Evolutionary conservation across 2,329 filamentous ascomycete species (phyloP).

Genomic region (Raffaelea arxii): DNA sequence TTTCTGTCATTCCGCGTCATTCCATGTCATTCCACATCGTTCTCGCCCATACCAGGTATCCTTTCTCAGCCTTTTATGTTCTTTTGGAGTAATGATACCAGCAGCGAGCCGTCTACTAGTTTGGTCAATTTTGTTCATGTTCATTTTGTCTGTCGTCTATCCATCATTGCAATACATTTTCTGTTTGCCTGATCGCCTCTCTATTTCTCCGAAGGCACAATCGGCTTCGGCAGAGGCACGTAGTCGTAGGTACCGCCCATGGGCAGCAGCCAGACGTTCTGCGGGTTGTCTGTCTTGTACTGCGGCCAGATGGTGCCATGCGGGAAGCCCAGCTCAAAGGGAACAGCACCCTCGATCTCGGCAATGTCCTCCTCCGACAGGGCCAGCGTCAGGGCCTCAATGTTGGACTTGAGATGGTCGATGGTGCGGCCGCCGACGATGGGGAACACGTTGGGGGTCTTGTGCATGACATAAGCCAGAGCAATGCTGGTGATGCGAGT

Average conservation of each 20-base stretch:
- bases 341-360: conserved; percentile 51
- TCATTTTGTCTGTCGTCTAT: too few species aligned
- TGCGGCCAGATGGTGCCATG: conserved; percentile 27
- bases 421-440: conserved; percentile 62
- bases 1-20: too few species aligned
- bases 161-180: too few species aligned
- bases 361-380: conserved; percentile 53
- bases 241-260: conserved; percentile 43
- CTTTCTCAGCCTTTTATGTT: conserved; percentile 21
- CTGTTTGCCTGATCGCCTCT: too few species aligned
- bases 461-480: conserved; percentile 64
- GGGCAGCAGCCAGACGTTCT: conserved; percentile 32
- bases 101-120: too few species aligned
- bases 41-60: too few species aligned
- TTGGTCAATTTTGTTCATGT: too few species aligned
- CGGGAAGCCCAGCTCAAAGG: conserved; percentile 61
- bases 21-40: too few species aligned
- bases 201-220: conserved; percentile 22
- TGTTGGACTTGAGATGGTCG: conserved; percentile 60
- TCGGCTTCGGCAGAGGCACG: conserved; percentile 32
- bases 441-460: conserved; percentile 63
- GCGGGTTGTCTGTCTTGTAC: conserved; percentile 19
- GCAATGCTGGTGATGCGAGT: conserved; percentile 42
- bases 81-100: too few species aligned
- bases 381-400: conserved; percentile 53